Conservation (phyloP, 129 eudicot species). For the Escallonia herrerae region DNA sequence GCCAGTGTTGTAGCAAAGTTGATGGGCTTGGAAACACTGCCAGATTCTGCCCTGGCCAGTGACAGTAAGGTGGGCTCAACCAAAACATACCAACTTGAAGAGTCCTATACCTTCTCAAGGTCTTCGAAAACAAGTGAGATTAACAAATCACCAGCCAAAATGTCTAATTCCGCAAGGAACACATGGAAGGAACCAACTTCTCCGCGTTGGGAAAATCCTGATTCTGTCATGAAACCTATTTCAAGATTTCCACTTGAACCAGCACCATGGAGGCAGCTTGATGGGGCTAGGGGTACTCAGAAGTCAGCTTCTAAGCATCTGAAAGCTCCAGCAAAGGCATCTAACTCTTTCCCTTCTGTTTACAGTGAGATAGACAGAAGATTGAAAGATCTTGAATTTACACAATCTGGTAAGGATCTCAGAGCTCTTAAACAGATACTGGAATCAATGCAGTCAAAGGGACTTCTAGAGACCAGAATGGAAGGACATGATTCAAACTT, state of each 20-base stretch:
- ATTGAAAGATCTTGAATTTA: slow-evolving; percentile 72
- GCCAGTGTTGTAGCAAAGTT: slow-evolving; percentile 90
- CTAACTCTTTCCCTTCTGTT: slow-evolving; percentile 55
- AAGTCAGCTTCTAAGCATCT: slow-evolving; percentile 40
- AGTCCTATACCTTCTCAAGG: slow-evolving; percentile 24
- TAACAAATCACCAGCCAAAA: slow-evolving; percentile 31
- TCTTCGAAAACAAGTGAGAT: slow-evolving; percentile 24
- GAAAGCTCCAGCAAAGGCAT: slow-evolving; percentile 39
- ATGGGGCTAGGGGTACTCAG: slow-evolving; percentile 53
- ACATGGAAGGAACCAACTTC: slow-evolving; percentile 68
- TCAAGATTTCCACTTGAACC: slow-evolving; percentile 74
- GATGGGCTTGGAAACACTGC: slow-evolving; percentile 85
- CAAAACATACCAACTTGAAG: slow-evolving; percentile 29
- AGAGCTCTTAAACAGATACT: slow-evolving; percentile 93
- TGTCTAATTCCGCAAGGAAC: slow-evolving; percentile 44
- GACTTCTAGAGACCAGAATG: slow-evolving; percentile 32
- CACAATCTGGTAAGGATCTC: slow-evolving; percentile 89
- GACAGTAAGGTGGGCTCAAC: slow-evolving; percentile 22
- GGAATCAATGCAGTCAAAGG: slow-evolving; percentile 85
- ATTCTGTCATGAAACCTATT: slow-evolving; percentile 53
- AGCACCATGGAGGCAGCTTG: slow-evolving; percentile 88
- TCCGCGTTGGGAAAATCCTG: slow-evolving; percentile 67
- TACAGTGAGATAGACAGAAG: slow-evolving; percentile 91
- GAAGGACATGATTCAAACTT: slow-evolving; percentile 31
- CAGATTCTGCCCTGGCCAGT: slow-evolving; percentile 32